These are phyloP conservation scores for Cerrena zonata DNA, from an alignment of 1,284 basidiomycete genomes.

Conservation along the genomic window DNA sequence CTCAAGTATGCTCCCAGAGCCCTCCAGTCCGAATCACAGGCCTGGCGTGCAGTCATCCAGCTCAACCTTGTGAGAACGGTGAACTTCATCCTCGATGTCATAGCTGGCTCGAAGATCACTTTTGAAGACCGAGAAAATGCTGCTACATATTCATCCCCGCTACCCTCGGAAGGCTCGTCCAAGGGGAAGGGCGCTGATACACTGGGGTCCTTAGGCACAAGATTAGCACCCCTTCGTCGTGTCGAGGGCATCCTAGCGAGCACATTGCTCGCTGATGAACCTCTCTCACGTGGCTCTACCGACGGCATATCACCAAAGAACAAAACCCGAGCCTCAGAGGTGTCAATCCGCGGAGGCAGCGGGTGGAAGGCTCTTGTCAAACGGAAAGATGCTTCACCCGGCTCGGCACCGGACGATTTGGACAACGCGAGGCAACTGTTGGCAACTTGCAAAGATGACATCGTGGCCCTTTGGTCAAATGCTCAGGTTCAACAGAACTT, in stretches of 20 bases:
- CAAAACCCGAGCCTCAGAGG: slow-evolving; percentile 41
- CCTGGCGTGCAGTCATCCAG: slow-evolving; percentile 57
- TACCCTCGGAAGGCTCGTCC: background rate
- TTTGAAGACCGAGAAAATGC: background rate
- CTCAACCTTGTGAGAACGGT: slow-evolving; percentile 57
- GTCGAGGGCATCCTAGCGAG: slow-evolving; percentile 44
- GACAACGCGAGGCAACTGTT: slow-evolving; percentile 44
- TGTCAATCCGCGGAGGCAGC: slow-evolving; percentile 41
- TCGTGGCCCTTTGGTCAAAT: slow-evolving; percentile 45
- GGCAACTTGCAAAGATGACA: slow-evolving; percentile 47
- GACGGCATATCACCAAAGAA: slow-evolving; percentile 22
- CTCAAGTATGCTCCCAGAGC: slow-evolving; percentile 52
- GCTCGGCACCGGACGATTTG: slow-evolving; percentile 22
- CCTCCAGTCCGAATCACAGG: slow-evolving; percentile 47
- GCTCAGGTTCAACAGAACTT: slow-evolving; percentile 37
- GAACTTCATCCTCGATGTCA: slow-evolving; percentile 48
- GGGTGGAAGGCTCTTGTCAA: slow-evolving; percentile 39
- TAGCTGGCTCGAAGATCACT: slow-evolving; percentile 17
- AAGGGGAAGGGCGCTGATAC: slow-evolving; percentile 1
- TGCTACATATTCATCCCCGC: background rate
- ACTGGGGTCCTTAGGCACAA: slow-evolving; percentile 32
- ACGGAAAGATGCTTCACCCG: background rate
- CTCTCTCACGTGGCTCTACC: slow-evolving; percentile 2
- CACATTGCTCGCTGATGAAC: slow-evolving; percentile 20
- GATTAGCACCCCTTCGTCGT: slow-evolving; percentile 46